These are phyloP conservation scores for Aurifilum marmelostoma DNA, from an alignment of 2,329 filamentous ascomycete species.

Conservation along the genomic window DNA sequence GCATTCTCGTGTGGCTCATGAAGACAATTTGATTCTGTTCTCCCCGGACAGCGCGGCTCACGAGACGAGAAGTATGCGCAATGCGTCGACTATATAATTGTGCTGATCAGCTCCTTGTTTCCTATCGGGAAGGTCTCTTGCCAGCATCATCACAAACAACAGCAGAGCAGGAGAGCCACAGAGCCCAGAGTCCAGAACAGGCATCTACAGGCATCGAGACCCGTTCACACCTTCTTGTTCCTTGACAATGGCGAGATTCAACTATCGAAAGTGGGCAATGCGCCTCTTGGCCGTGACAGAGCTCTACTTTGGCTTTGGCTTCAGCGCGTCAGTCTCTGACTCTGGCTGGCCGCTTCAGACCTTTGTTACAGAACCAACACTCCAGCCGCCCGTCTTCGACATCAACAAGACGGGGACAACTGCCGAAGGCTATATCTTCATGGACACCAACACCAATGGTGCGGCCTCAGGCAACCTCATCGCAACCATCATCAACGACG, in stretches of 20 bases:
- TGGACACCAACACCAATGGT: conserved; percentile 22
- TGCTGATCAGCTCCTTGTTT: background rate
- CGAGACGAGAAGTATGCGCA: background rate
- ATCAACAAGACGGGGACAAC: conserved; percentile 15
- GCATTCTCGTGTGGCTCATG: background rate
- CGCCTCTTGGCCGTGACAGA: conserved; percentile 12
- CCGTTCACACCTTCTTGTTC: background rate
- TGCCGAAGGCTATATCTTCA: conserved; percentile 16
- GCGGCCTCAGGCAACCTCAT: conserved; percentile 13
- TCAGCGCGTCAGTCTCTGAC: conserved; percentile 5
- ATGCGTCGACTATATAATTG: conserved; percentile 12
- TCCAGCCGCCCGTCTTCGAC: conserved; percentile 13
- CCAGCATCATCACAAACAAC: conserved; percentile 4
- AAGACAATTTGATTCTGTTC: background rate
- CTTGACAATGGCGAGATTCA: conserved; percentile 9
- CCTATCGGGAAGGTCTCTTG: conserved; percentile 9
- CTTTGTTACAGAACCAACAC: conserved; percentile 14
- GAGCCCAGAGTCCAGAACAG: background rate
- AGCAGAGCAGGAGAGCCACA: background rate
- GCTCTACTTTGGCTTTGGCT: conserved; percentile 17
- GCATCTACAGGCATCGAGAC: background rate
- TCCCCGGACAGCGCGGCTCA: conserved; percentile 8
- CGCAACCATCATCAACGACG: conserved; percentile 43
- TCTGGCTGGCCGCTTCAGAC: conserved; percentile 19
- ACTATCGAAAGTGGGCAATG: conserved; percentile 12